These are phyloP conservation scores for Melastoma malabathricum DNA, from an alignment of 345 rosid genomes.

Conservation along the genomic window DNA sequence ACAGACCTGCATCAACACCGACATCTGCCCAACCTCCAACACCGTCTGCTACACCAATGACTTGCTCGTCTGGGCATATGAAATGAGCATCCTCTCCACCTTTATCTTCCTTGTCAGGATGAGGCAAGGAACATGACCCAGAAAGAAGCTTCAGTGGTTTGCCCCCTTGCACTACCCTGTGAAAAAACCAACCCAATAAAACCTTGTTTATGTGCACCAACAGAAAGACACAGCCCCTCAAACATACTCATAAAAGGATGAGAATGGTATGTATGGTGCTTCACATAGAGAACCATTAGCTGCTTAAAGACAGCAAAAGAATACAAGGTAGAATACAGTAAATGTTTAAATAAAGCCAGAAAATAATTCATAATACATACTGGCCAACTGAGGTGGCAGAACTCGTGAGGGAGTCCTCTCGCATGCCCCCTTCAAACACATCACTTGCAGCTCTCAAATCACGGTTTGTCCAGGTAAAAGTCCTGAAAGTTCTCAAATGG, in stretches of 20 bases:
- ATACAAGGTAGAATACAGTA: neutral
- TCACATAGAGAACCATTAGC: no score
- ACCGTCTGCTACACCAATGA: slow-evolving; percentile 94
- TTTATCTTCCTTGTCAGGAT: slow-evolving; percentile 84
- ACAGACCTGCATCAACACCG: slow-evolving; percentile 73
- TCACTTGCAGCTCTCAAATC: slow-evolving; percentile 49
- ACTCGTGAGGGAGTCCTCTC: slow-evolving; percentile 25
- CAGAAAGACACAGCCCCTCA: no score
- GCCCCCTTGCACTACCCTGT: slow-evolving; percentile 24
- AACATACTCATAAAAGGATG: no score
- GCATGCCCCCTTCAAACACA: slow-evolving; percentile 36
- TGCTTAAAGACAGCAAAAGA: neutral
- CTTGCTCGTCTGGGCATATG: slow-evolving; percentile 61
- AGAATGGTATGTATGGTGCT: no score
- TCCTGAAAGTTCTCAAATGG: slow-evolving; percentile 22
- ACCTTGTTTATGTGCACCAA: no score
- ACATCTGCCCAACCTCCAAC: slow-evolving; percentile 99
- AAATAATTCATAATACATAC: slow-evolving; percentile 27
- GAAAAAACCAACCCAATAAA: slow-evolving; percentile 10
- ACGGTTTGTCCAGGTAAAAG: slow-evolving; percentile 23
- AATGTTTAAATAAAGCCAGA: neutral
- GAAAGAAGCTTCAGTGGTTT: slow-evolving; percentile 58
- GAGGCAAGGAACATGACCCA: slow-evolving; percentile 75
- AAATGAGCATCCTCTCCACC: slow-evolving; percentile 99
- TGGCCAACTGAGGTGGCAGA: slow-evolving; percentile 26